phyloP scores from a whole-genome alignment of 129 eudicot genomes.

The Tanacetum coccineum region DNA sequence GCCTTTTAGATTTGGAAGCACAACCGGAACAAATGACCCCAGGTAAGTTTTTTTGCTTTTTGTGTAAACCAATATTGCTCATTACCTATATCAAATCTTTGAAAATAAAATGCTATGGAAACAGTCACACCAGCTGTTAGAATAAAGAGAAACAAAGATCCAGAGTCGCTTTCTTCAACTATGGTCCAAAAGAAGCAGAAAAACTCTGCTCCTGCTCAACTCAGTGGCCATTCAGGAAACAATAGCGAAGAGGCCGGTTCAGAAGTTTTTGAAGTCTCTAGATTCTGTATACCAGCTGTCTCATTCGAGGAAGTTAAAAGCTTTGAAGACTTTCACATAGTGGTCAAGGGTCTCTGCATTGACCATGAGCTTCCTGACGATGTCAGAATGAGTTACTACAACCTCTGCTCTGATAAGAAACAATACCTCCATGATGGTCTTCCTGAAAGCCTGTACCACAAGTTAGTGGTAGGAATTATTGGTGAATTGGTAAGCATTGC shows the following conservation, averaged over 20 bases:
- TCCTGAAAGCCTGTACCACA: conserved; percentile 2
- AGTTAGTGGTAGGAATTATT: conserved; percentile 33
- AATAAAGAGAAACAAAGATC: conserved; percentile 40
- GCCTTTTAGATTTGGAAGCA: conserved; percentile 53
- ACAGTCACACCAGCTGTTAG: conserved; percentile 18
- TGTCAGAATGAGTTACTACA: conserved; percentile 22
- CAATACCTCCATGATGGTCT: conserved; percentile 24
- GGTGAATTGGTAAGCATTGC: conserved; percentile 26
- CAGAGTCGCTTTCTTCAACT: conserved; percentile 33
- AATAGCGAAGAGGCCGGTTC: not conserved
- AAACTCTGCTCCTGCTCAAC: not conserved
- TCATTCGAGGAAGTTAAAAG: conserved; percentile 4
- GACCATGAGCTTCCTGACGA: conserved; percentile 33
- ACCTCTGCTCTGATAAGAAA: conserved; percentile 33
- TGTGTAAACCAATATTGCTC: not conserved
- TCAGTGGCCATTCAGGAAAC: not conserved
- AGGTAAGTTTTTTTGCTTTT: conserved; percentile 29
- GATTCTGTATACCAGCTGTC: not conserved
- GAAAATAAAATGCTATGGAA: not conserved
- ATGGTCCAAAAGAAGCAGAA: conserved; percentile 6
- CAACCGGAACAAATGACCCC: conserved; percentile 36
- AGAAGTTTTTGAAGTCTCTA: conserved; percentile 11
- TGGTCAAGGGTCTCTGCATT: conserved; percentile 19
- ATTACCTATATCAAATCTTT: not conserved
- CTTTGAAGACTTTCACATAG: conserved; percentile 25